phyloP scores from a whole-genome alignment of 768 basidiomycete species.

The Coprinopsis marcescibilis region DNA sequence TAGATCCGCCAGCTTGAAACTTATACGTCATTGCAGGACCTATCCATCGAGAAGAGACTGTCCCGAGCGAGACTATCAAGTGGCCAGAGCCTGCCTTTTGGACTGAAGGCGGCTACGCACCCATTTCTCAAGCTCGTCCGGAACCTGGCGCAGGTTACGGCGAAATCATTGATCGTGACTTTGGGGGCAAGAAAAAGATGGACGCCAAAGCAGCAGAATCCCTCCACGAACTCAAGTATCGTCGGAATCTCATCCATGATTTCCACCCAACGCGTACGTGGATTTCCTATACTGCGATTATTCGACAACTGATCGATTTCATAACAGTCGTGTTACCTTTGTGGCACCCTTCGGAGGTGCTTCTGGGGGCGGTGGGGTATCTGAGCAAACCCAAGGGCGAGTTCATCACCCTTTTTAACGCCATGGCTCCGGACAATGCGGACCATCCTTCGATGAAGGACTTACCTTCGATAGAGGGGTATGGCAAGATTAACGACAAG shows the following conservation, averaged over 20 bases:
- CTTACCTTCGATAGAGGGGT: conserved; percentile 58
- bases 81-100: conserved; percentile 29
- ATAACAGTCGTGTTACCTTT: conserved; percentile 56
- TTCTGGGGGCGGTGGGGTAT: conserved; percentile 77
- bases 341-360: conserved; percentile 62
- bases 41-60: conserved; percentile 26
- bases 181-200: too few species aligned
- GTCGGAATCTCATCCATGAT: conserved; percentile 58
- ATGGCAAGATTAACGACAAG: conserved; percentile 49
- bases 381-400: conserved; percentile 57
- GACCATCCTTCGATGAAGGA: conserved; percentile 34
- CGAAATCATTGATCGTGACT: conserved; percentile 18
- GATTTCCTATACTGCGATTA: conserved; percentile 4
- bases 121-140: too few species aligned
- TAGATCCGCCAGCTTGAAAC: too few species aligned
- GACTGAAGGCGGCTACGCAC: too few species aligned
- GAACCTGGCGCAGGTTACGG: conserved; percentile 1
- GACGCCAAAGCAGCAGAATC: conserved; percentile 35
- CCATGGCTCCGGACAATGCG: conserved; percentile 46
- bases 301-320: conserved; percentile 5
- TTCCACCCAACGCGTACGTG: conserved; percentile 64
- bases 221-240: conserved; percentile 61
- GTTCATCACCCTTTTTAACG: conserved; percentile 76
- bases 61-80: conserved; percentile 23
- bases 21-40: background rate